These are phyloP conservation scores for Eimeria falciformis DNA, from an alignment of 169 alveolate genomes.

Conservation along the genomic window DNA sequence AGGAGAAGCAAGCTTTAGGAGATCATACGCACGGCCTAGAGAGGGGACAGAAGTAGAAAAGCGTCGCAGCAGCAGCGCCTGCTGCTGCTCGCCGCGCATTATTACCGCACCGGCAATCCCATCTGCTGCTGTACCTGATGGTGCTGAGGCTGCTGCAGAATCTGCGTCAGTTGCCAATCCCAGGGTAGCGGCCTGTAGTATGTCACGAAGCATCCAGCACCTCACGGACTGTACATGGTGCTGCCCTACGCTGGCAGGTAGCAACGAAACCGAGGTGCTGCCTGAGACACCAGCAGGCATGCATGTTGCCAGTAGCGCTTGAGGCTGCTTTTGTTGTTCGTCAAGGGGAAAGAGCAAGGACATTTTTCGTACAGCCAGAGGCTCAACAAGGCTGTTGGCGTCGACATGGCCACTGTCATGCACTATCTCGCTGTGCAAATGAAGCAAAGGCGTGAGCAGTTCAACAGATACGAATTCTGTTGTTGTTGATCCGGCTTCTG, in stretches of 20 bases:
- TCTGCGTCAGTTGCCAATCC: background rate
- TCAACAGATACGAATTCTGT: slow-evolving; percentile 39
- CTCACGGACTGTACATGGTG: slow-evolving; percentile 43
- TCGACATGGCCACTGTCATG: background rate
- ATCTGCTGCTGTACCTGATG: background rate
- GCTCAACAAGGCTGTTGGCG: background rate
- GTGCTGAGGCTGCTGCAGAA: slow-evolving; percentile 27
- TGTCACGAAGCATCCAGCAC: slow-evolving; percentile 70
- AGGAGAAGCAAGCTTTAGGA: background rate
- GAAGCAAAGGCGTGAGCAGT: background rate
- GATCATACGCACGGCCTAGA: background rate
- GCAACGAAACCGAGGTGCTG: slow-evolving; percentile 19
- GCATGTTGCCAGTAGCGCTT: background rate
- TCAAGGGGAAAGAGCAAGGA: background rate
- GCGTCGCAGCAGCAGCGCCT: background rate
- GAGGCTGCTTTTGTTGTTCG: slow-evolving; percentile 22
- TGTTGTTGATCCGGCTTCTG: slow-evolving; percentile 4
- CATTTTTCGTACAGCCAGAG: background rate
- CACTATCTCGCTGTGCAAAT: background rate
- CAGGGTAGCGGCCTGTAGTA: slow-evolving; percentile 48
- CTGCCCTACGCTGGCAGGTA: slow-evolving; percentile 39
- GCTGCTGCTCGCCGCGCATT: background rate
- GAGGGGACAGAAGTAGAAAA: slow-evolving; percentile 44
- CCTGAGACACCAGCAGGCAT: background rate
- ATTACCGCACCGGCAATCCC: background rate